Evolutionary conservation across 1,139 yeast species (phyloP).

Genomic region (Keqinozyma sinolaborantium): DNA sequence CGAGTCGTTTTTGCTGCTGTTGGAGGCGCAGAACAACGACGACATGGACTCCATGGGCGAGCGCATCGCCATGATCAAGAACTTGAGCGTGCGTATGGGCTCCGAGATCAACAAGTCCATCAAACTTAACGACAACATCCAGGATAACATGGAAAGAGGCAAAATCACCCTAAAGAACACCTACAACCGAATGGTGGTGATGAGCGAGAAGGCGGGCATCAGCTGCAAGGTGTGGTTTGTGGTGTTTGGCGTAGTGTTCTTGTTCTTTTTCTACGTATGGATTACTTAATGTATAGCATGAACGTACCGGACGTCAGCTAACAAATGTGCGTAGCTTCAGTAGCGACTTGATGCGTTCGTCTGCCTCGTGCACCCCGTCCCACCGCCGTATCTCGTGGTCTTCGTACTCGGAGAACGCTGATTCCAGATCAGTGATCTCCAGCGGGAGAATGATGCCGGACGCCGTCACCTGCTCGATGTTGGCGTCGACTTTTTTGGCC

Average conservation of each 20-base stretch:
- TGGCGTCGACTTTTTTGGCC: slow-evolving; percentile 1
- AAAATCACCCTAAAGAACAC: slow-evolving; percentile 57
- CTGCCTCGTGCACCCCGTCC: slow-evolving; percentile 3
- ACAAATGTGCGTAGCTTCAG: slow-evolving; percentile 6
- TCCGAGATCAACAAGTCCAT: slow-evolving; percentile 77
- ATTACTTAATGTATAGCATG: slow-evolving; percentile 14
- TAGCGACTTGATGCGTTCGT: slow-evolving; percentile 4
- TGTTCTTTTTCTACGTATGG: slow-evolving; percentile 87
- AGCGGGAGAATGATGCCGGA: slow-evolving; percentile 7
- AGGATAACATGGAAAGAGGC: slow-evolving; percentile 42
- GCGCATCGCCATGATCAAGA: slow-evolving; percentile 69
- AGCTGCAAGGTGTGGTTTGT: slow-evolving; percentile 76
- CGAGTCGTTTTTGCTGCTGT: slow-evolving; percentile 59
- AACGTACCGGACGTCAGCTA: not conserved
- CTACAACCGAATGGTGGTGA: slow-evolving; percentile 67
- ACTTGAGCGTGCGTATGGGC: slow-evolving; percentile 74
- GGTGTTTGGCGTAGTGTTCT: slow-evolving; percentile 57
- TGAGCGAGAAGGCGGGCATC: slow-evolving; percentile 82
- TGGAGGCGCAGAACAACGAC: slow-evolving; percentile 84
- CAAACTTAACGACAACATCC: slow-evolving; percentile 55
- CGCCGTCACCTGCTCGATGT: slow-evolving; percentile 3
- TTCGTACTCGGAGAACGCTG: not conserved
- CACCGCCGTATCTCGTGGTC: not conserved
- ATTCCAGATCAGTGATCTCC: not conserved
- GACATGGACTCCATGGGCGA: slow-evolving; percentile 68